These are phyloP conservation scores for Lepiota brunneoincarnata DNA, from an alignment of 768 basidiomycete species.

Conservation along the genomic window DNA sequence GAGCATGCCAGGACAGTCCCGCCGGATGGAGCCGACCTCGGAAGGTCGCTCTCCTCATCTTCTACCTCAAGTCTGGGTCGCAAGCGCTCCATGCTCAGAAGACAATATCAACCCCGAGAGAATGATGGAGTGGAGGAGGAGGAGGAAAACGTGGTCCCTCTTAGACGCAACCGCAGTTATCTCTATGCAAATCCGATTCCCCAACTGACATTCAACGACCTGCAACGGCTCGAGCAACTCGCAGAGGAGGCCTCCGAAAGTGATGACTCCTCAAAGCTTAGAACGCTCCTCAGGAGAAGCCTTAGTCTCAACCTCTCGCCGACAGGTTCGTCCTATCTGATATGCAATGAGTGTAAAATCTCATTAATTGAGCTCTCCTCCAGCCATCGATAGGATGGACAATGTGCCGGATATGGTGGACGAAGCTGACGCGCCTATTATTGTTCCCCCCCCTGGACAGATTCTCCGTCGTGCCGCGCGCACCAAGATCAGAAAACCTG, in stretches of 20 bases:
- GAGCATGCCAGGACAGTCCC: conserved; percentile 73
- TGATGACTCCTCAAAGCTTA: conserved; percentile 78
- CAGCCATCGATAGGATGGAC: conserved; percentile 69
- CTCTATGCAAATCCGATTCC: conserved; percentile 66
- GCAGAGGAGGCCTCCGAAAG: conserved; percentile 86
- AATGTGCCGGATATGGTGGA: conserved; percentile 67
- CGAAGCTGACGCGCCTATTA: conserved; percentile 88
- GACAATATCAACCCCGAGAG: conserved; percentile 84
- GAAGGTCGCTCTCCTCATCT: conserved; percentile 31
- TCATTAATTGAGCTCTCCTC: conserved; percentile 16
- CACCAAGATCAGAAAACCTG: conserved; percentile 92
- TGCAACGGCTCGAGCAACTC: conserved; percentile 91
- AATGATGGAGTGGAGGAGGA: conserved; percentile 75
- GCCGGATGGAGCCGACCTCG: conserved; percentile 40
- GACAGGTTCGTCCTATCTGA: conserved; percentile 59
- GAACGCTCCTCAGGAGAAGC: conserved; percentile 79
- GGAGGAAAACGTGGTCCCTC: conserved; percentile 61
- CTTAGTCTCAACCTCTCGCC: conserved; percentile 85
- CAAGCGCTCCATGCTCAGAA: conserved; percentile 90
- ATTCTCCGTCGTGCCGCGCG: conserved; percentile 90
- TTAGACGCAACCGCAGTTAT: conserved; percentile 67
- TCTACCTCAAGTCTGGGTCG: conserved; percentile 59
- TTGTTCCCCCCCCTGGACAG: conserved; percentile 83
- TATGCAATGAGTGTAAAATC: conserved; percentile 2
- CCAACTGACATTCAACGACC: conserved; percentile 87